Evolutionary conservation across 257 asterid genomes (phyloP), one percentile per base, ranked within the genome.

Genomic region (Asclepias syriaca): DNA sequence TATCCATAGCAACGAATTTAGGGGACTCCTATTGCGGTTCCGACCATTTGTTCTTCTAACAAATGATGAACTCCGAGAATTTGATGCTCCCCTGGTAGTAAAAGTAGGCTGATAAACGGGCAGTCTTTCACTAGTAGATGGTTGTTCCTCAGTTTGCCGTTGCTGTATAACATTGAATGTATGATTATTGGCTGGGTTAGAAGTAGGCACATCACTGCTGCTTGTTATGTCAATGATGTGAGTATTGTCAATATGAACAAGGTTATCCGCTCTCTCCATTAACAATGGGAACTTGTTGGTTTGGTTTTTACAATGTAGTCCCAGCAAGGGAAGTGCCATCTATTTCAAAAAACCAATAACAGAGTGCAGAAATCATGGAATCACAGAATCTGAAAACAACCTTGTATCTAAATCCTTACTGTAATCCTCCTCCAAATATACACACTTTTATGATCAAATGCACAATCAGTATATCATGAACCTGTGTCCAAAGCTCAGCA

Each of bases 1-100:
- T 80, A 91, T 91, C 99, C 99, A 94, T 57, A 89, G 59, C 66
- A 78, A 90, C 60, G 99, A 88, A 77, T 91, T 91, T 58, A 94
- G 70, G 11, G 97, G 97, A 80, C 96, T 94, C 79, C 97, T 86
- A 74, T 84, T 90, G 68, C 90, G 89, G 74, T 78, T 73, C 27
- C 85, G 96, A 16, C 84, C 83, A 77, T 75, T 89, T 78, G 91
- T 89, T 80, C 97, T 85, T 66, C 89, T 89, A 75, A 65, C 71
- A 64, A 89, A 77, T 46, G 96, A 84, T 51, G 96, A 72, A 76
- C 58, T 89, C 75, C 92, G 85, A 24, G 89, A 45, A 83, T 82
- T 89, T 73, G 94, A 76, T 73, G 84, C 88, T 70, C 81, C 84
- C 45, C 72, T 65, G 46, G 92, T 22, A 72, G 90, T 77, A 72